phyloP scores from a whole-genome alignment of 1,139 yeast species.

The Magnusiomyces suaveolens region DNA sequence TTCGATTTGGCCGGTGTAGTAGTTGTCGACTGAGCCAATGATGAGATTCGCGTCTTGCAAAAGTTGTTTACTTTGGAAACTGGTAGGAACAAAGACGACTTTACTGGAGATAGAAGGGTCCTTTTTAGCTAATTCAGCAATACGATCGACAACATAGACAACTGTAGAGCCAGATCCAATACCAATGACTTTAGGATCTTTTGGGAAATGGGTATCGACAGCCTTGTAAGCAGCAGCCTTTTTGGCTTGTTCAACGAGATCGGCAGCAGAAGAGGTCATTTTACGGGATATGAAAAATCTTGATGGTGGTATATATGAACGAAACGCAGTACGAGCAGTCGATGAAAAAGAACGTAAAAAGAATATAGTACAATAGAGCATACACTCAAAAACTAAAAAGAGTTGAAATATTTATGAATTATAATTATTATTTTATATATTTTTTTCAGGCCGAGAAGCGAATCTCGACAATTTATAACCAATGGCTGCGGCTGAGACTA shows the following conservation, averaged over 20 bases:
- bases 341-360: too few species aligned
- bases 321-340: too few species aligned
- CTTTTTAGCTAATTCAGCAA: conserved; percentile 57
- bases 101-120: conserved; percentile 34
- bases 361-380: too few species aligned
- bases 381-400: too few species aligned
- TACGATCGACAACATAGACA: conserved; percentile 87
- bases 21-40: conserved; percentile 77
- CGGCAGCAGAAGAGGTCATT: conserved; percentile 5
- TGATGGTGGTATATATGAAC: background rate
- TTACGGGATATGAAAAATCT: background rate
- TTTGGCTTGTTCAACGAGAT: conserved; percentile 52
- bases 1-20: conserved; percentile 53
- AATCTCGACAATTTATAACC: too few species aligned
- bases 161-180: conserved; percentile 97
- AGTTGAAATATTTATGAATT: too few species aligned
- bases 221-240: conserved; percentile 85
- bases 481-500: too few species aligned
- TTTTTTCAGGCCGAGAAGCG: too few species aligned
- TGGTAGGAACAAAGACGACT: conserved; percentile 78
- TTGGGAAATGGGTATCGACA: conserved; percentile 78
- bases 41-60: conserved; percentile 72
- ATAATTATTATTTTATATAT: too few species aligned
- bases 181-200: conserved; percentile 67
- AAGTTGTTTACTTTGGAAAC: conserved; percentile 85